Conservation (phyloP, 2,329 filamentous ascomycete genomes). For the Sphaerulina musiva region DNA sequence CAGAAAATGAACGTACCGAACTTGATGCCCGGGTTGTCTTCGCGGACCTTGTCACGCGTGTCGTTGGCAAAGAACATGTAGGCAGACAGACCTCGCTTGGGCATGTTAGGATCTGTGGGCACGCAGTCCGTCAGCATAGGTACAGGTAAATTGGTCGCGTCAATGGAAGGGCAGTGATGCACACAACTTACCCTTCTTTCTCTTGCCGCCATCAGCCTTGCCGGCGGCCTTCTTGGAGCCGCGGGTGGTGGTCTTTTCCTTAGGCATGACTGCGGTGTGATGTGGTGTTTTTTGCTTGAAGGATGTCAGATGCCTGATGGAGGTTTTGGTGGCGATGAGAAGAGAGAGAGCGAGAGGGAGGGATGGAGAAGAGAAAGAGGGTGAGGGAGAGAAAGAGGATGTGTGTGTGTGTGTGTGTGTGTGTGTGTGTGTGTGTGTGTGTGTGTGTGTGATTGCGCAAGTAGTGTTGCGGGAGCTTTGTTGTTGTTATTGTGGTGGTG, state of each 20-base stretch:
- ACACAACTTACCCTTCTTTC: conserved; percentile 60
- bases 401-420: too few species aligned
- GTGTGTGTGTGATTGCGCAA: conserved; percentile 7
- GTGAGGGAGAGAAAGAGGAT: too few species aligned
- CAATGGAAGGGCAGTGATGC: conserved; percentile 1
- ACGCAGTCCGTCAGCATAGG: conserved; percentile 14
- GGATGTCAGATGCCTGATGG: conserved; percentile 9
- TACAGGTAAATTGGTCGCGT: background rate
- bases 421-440: too few species aligned
- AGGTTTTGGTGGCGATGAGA: background rate
- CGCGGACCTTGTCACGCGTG: conserved; percentile 94
- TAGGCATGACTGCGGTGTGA: conserved; percentile 53
- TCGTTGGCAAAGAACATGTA: conserved; percentile 99
- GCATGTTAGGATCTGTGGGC: conserved; percentile 79
- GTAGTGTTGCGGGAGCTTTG: conserved; percentile 11
- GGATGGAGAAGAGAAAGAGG: too few species aligned
- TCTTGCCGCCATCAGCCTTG: conserved; percentile 50
- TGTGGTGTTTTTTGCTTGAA: conserved; percentile 5
- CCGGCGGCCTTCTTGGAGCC: conserved; percentile 46
- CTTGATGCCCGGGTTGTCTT: conserved; percentile 95
- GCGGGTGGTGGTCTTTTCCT: conserved; percentile 58
- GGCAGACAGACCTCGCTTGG: conserved; percentile 97
- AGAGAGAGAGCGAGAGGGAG: background rate
- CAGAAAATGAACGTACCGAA: conserved; percentile 59
- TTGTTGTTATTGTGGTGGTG: background rate